A percentile compares a stretch with the other conserved stretches of the same genome.
Conservation (phyloP, 176 grass and related monocot genomes). For the Zoysia pacifica region DNA sequence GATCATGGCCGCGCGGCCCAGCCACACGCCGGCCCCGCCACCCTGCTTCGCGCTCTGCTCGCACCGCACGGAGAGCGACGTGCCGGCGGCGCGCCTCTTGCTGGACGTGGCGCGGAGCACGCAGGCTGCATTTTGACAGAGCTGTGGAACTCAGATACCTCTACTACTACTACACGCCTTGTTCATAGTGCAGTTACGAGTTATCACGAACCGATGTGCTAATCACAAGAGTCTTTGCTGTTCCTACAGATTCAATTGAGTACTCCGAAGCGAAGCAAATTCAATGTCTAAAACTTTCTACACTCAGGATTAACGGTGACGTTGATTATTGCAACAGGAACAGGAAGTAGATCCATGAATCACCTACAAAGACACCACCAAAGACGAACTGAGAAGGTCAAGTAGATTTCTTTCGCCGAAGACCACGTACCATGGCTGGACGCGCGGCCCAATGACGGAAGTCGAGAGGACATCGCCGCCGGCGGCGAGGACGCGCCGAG, state of each 20-base stretch:
- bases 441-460: background rate
- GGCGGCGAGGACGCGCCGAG: slow-evolving; percentile 8
- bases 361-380: background rate
- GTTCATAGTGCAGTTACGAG: background rate
- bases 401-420: background rate
- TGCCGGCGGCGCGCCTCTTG: slow-evolving; percentile 31
- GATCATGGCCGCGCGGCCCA: slow-evolving; percentile 79
- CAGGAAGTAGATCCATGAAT: background rate
- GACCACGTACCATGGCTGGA: slow-evolving; percentile 2
- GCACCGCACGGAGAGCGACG: slow-evolving; percentile 58
- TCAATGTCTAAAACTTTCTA: too few species aligned
- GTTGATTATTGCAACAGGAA: background rate
- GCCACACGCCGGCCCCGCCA: slow-evolving; percentile 57
- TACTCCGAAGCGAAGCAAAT: too few species aligned
- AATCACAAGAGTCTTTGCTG: too few species aligned
- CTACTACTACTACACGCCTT: background rate
- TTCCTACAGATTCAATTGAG: too few species aligned
- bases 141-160: background rate
- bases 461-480: background rate
- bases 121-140: slow-evolving; percentile 22
- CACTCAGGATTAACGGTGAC: background rate
- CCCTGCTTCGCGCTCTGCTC: slow-evolving; percentile 61
- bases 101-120: slow-evolving; percentile 25
- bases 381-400: background rate
- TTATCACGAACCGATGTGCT: too few species aligned